Evolutionary conservation across 805 yeast genomes (phyloP), one percentile per base, ranked within the genome.

Genomic region (Myxozyma vanderwaltii): DNA sequence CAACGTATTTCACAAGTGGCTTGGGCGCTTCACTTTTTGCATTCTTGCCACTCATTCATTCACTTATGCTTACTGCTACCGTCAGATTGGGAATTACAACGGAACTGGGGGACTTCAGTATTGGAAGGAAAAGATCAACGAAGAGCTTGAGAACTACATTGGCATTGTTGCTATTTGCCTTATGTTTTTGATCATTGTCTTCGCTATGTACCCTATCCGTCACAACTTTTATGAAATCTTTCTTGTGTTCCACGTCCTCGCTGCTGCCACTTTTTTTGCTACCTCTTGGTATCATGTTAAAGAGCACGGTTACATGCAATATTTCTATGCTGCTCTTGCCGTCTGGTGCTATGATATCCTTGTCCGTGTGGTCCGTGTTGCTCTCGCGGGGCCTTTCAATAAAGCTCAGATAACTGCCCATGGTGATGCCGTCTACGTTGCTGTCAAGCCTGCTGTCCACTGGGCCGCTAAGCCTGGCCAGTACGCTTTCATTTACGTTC

Each of bases 291-390:
- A 50, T 19, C 44, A 35, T 70, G 75, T 43, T 70, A 74, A 77
- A 53, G 81, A 82, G 79, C 77, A 78, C 64, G 80, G 77, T 55
- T 82, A 78, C 72, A 67, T 79, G 23, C 82, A 81, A 12, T 82
- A 79, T 74, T 66, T 79, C 21, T 83, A 81, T 57, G 80, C 83
- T 3, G 69, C 85, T 7, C 78, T 82, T 59, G 85, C 82, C 0
- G 76, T 89, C 7, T 90, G 96, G 96, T 79, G 76, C 1, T 77
- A 83, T 64, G 95, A 90, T 69, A 76, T 91, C 56, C 60, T 82
- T 0, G 67, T 81, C 13, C 79, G 96, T 63, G 59, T 85, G 10
- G 73, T 78, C 0, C 79, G 89, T 55, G 71, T 89, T 1, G 54
- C 79, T 13, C 68, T 74, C 33, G 85, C 86, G 62, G 96, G 96